phyloP scores from a whole-genome alignment of 768 basidiomycete genomes.

The Austroboletus eburneus region DNA sequence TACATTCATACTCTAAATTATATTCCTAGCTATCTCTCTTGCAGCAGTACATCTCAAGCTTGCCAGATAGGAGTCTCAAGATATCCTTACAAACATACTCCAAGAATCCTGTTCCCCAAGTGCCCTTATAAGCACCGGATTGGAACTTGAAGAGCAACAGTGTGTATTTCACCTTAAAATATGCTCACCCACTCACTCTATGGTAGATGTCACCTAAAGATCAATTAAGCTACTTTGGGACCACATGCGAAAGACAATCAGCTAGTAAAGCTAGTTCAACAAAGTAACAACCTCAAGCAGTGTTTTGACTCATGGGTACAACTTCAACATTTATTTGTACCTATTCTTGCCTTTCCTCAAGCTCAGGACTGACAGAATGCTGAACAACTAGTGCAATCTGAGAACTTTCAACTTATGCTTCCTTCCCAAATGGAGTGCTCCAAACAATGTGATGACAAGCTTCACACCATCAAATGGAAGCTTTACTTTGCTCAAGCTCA shows the following conservation, averaged over 20 bases:
- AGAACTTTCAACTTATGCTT: not conserved
- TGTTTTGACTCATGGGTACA: conserved; percentile 28
- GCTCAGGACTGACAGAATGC: not conserved
- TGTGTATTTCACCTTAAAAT: too few relatives aligned
- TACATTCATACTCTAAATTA: too few relatives aligned
- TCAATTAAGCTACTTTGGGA: too few relatives aligned
- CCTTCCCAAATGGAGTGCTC: not conserved
- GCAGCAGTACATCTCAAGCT: not conserved
- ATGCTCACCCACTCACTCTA: too few relatives aligned
- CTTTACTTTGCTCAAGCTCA: not conserved
- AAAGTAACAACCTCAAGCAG: conserved; percentile 14
- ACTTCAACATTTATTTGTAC: conserved; percentile 30
- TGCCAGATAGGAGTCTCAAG: not conserved
- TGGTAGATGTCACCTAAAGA: not conserved
- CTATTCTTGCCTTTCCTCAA: conserved; percentile 1
- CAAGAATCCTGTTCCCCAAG: conserved; percentile 4
- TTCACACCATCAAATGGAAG: conserved; percentile 1
- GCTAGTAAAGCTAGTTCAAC: conserved; percentile 24
- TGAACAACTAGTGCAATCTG: too few relatives aligned
- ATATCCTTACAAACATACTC: not conserved
- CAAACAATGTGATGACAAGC: not conserved
- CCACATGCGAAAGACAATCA: too few relatives aligned
- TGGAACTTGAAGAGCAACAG: conserved; percentile 23
- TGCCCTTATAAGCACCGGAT: conserved; percentile 7
- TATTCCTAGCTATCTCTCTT: not conserved